These are phyloP conservation scores for Metrosideros polymorpha DNA, from an alignment of 441 rosid species.

Conservation along the genomic window DNA sequence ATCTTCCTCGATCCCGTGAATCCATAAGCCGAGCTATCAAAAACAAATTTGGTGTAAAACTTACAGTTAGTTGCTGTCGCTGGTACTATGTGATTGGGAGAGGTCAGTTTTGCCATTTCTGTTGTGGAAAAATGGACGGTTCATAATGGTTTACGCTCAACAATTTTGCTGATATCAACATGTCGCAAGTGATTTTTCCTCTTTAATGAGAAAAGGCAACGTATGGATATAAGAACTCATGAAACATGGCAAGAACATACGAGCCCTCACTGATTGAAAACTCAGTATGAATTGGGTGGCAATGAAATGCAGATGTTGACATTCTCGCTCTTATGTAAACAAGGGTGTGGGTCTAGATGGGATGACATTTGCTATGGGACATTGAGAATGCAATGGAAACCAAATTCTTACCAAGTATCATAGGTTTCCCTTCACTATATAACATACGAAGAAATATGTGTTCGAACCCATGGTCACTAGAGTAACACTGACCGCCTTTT, in stretches of 20 bases:
- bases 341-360: not conserved
- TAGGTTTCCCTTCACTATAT: not conserved
- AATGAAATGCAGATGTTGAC: not conserved
- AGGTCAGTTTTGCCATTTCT: not conserved
- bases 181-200: not conserved
- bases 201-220: too few species aligned
- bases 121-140: not conserved
- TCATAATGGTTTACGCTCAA: too few species aligned
- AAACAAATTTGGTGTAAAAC: not conserved
- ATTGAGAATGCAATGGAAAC: not conserved
- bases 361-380: not conserved
- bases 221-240: not conserved
- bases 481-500: not conserved
- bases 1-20: not conserved
- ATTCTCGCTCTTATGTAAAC: not conserved
- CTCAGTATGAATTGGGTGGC: not conserved
- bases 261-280: not conserved
- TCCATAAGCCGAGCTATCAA: not conserved
- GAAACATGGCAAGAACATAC: not conserved
- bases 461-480: not conserved
- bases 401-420: not conserved
- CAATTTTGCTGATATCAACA: not conserved
- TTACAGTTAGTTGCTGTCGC: not conserved
- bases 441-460: not conserved
- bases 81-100: not conserved